These are phyloP conservation scores for Nicotiana undulata DNA, from an alignment of 257 asterid genomes.

Conservation along the genomic window DNA sequence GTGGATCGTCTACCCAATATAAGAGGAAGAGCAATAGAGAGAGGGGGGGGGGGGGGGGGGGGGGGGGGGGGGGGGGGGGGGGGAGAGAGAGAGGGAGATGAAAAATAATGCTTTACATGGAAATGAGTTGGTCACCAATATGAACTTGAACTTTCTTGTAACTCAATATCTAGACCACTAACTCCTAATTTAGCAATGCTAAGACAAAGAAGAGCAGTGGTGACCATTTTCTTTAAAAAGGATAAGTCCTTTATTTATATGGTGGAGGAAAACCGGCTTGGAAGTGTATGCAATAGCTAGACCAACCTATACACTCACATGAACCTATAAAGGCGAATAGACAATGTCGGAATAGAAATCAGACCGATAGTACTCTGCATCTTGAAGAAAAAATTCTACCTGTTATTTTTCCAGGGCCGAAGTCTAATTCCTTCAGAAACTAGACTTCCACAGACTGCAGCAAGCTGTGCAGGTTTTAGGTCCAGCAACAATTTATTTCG, in stretches of 20 bases:
- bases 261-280: neutral
- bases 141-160: neutral
- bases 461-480: constrained; percentile 95
- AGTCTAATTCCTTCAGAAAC: constrained; percentile 94
- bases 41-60: too few relatives aligned
- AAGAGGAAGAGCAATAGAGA: neutral
- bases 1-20: neutral
- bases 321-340: neutral
- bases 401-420: constrained; percentile 85
- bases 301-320: neutral
- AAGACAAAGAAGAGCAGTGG: neutral
- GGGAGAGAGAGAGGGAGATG: neutral
- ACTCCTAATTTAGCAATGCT: neutral
- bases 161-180: neutral
- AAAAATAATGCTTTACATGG: neutral
- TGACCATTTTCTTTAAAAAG: neutral
- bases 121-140: neutral
- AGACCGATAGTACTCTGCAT: neutral
- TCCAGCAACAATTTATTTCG: constrained; percentile 71
- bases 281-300: neutral
- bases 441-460: constrained; percentile 85
- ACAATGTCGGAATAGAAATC: neutral
- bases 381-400: constrained; percentile 29
- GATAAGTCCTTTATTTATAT: neutral
- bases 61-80: too few relatives aligned